Evolutionary conservation across 306 rosid species (phyloP).

Genomic region (Malus orientalis): DNA sequence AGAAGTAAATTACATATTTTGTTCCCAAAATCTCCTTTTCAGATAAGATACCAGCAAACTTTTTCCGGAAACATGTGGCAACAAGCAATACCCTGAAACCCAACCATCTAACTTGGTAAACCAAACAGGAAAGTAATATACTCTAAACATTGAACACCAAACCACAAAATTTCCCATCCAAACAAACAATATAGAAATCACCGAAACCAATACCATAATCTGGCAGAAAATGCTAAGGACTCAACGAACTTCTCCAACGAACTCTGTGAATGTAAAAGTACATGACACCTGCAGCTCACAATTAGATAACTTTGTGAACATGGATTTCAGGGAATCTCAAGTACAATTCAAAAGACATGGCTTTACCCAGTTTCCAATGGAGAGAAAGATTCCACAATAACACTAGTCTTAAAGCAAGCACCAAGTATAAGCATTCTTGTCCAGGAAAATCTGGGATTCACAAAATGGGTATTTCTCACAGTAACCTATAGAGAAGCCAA

Average conservation of each 20-base stretch:
- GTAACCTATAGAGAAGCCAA: conserved; percentile 40
- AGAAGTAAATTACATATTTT: conserved; percentile 51
- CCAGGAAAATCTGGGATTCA: conserved; percentile 72
- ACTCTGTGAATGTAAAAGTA: conserved; percentile 49
- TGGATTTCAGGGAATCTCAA: background rate
- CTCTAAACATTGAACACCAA: conserved; percentile 11
- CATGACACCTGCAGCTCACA: conserved; percentile 62
- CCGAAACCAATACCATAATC: conserved; percentile 57
- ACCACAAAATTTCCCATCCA: conserved; percentile 1
- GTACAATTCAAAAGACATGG: conserved; percentile 8
- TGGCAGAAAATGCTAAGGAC: conserved; percentile 71
- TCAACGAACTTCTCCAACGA: conserved; percentile 60
- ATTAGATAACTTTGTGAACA: conserved; percentile 11
- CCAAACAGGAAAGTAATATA: conserved; percentile 9
- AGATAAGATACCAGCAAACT: conserved; percentile 58
- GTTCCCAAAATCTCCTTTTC: conserved; percentile 84
- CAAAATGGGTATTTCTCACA: conserved; percentile 70
- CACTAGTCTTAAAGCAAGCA: conserved; percentile 71
- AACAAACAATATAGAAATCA: conserved; percentile 4
- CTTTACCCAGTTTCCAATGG: conserved; percentile 63
- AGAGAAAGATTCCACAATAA: conserved; percentile 65
- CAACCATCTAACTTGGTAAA: conserved; percentile 17
- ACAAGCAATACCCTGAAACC: conserved; percentile 74
- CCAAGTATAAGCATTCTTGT: conserved; percentile 76
- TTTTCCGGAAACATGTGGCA: conserved; percentile 60